Base-by-base conservation (phyloP, 371 early-diverging fungal species). In the Fennellomyces sp. region DNA sequence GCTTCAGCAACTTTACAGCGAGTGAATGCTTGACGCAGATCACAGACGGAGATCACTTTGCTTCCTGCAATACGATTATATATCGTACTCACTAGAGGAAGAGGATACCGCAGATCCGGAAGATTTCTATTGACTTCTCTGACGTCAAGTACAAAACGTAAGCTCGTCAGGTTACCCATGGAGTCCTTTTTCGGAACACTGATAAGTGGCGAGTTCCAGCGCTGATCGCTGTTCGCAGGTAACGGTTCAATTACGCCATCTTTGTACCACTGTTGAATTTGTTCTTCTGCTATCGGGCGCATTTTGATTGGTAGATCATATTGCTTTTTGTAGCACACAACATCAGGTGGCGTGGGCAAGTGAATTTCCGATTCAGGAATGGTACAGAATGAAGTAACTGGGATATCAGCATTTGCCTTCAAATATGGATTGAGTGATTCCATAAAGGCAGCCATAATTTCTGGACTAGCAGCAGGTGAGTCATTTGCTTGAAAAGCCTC, bases 131-230 rank as follows among this genome's bases (percentile, higher is more conserved):
- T 71, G 8, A 71, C 38, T 26, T 58, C 65, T 25, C 65, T 31
- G 5, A 58, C 65, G 45, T 71, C 72, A 2, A 71, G 47, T 25
- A 64, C 66, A 0, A 56, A 48, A n/a, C 66, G 31, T 27, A 52
- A 52, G 2, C 39, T 6, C 4, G 64, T 60, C 2, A 63, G 64
- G 0, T 68, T 49, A 25, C 17, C 25, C 23, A 39, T n/a, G n/a
- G n/a, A n/a, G 36, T 73, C 65, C 47, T 69, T 69, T 27, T 69
- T 69, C 1, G 58, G 60, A 21, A 64, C 67, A 1, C 69, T 29
- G 0, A 65, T 67, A 1, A 73, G 39, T 1, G 73, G 64, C 31
- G 52, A 64, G 19, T 73, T 73, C 53, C 61, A 63, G 3, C 51
- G 19, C n/a, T 10, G 28, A 52, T 19, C 58, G 45, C n/a, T n/a